Evolutionary conservation across 805 yeast genomes (phyloP), one percentile per base, ranked within the genome.

Genomic region (Starmera dryadoides): DNA sequence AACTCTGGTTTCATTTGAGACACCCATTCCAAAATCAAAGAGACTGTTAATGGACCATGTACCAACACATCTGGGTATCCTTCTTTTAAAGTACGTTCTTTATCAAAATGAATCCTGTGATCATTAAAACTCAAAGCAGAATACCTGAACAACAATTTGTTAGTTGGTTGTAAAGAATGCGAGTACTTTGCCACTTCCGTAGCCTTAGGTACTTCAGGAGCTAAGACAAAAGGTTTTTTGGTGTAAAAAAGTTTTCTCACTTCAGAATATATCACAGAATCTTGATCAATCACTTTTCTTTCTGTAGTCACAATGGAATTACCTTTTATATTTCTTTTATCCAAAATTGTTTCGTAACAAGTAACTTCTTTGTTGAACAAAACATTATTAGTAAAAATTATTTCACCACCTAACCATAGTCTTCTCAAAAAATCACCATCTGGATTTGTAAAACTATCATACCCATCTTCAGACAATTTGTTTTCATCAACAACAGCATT

Each of bases 41-140:
- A 78, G 1, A 84, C 71, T 42, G 84, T 63, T 38, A 89, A 65
- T 1, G 97, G 96, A 0, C 96, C 98, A 34, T 86, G 95, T 0
- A 82, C 79, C 1, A 91, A 61, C 0, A 80, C 57, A 28, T 67
- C 64, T 0, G 81, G 79, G 36, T 86, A 74, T 1, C 73, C 68
- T 52, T 91, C 98, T 2, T 49, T 51, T 0, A 53, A 40, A 7
- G 86, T 70, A 55, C 85, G 86, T 1, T 46, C 46, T 6, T 58
- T 55, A 52, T 86, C 85, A 57, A 78, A 80, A 60, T 91, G 98
- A 30, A 91, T 86, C 42, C 73, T 71, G 59, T 91, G 98, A 4
- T 94, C 69, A 56, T 91, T 91, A 62, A 79, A 80, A 1, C 93
- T 80, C 38, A 93, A 57, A 11, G 86, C 81, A 34, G 91, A 79